These are phyloP conservation scores for Stentor roeselii DNA, from an alignment of 73 alveolate species.

Conservation along the genomic window DNA sequence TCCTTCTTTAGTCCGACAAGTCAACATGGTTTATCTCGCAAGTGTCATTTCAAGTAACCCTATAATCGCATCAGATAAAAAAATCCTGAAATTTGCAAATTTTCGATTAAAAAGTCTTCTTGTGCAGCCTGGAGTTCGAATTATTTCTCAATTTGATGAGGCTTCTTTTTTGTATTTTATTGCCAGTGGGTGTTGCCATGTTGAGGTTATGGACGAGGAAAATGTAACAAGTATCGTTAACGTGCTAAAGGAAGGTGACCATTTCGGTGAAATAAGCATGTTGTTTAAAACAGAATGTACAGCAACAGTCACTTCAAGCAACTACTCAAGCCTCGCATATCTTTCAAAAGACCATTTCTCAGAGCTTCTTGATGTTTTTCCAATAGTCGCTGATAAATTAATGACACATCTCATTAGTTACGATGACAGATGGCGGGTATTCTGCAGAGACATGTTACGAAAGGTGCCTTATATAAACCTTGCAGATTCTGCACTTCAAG, in stretches of 20 bases:
- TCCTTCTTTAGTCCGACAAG: slow-evolving; percentile 30
- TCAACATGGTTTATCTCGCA: neutral
- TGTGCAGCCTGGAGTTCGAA: slow-evolving; percentile 1
- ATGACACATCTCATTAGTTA: neutral
- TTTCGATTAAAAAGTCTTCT: neutral
- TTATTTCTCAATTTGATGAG: slow-evolving; percentile 29
- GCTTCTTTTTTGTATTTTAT: slow-evolving; percentile 40
- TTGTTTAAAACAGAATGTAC: slow-evolving; percentile 79
- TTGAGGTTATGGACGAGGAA: slow-evolving; percentile 30
- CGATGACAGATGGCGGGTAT: neutral
- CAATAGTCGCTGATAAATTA: neutral
- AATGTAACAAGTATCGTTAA: slow-evolving; percentile 55
- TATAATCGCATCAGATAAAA: neutral
- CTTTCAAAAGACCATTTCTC: slow-evolving; percentile 63
- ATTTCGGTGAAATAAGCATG: slow-evolving; percentile 95
- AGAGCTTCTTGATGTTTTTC: slow-evolving; percentile 45
- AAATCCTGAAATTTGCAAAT: neutral
- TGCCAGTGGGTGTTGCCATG: slow-evolving; percentile 56
- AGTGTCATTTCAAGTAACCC: neutral
- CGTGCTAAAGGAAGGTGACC: slow-evolving; percentile 72
- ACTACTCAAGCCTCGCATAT: slow-evolving; percentile 77
- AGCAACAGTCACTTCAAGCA: slow-evolving; percentile 86
- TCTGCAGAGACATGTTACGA: neutral
- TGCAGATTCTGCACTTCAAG: neutral
- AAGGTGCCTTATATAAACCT: neutral